Evolutionary conservation across 2,329 filamentous ascomycete species (phyloP), one percentile per base, ranked within the genome.

Genomic region (Paracoccidioides brasiliensis): DNA sequence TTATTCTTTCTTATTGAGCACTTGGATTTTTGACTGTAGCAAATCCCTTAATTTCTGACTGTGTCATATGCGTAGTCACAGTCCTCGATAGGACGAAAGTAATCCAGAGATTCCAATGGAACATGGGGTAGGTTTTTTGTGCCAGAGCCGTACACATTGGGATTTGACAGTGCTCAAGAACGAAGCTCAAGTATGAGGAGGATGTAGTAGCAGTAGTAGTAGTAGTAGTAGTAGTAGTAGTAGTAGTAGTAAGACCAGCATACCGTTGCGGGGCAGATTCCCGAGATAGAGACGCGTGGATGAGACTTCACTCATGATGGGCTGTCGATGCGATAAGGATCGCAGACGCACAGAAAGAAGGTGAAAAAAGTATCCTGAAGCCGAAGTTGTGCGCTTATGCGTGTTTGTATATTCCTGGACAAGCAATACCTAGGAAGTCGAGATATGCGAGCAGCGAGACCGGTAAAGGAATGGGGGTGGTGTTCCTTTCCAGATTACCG

Each of bases 191-290:
- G 53, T 28, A 56, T 52, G 61, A 53, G 60, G 57, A 63, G 59
- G 61, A 63, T 63, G 65, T 63, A 65, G 64, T 62, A n/a, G n/a
- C n/a, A n/a, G n/a, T n/a, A n/a, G n/a, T n/a, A n/a, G n/a, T n/a
- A n/a, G n/a, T n/a, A n/a, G n/a, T n/a, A n/a, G 65, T 63, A 65
- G 64, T 22, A 22, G 22, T 22, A 22, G 22, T 22, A 22, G 22
- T 2, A 22, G 22, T 22, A 64, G 65, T 63, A 65, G 63, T 63
- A 64, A 66, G 62, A 65, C 64, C 65, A 68, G 69, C 85, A 77
- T 83, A 95, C 90, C 90, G 79, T 88, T 89, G 74, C 90, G 88
- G 74, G 93, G 91, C 72, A 98, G 85, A 77, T 97, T 97, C 75
- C 91, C 91, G 77, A 97, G 79, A 78, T 97, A 98, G 65, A 97